Conservation (phyloP, 108 stramenopile species). For the Epipyxis sp. region DNA sequence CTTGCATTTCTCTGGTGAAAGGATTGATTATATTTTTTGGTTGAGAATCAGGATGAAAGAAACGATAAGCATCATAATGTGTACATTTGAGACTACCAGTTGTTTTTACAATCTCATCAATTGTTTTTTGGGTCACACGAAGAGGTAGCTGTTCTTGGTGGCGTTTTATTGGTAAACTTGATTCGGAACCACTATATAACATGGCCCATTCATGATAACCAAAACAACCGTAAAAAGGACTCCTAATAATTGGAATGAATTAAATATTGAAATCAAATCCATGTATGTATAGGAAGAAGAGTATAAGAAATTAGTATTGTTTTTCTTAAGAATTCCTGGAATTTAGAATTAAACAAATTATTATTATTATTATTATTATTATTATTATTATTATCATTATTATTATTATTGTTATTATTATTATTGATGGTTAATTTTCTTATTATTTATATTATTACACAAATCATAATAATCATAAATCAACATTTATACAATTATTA, state of each 20-base stretch:
- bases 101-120: conserved; percentile 76
- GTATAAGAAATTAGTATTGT: too few species aligned
- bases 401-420: too few species aligned
- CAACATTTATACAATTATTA: too few species aligned
- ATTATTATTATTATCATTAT: too few species aligned
- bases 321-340: too few species aligned
- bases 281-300: too few species aligned
- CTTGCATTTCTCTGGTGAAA: conserved; percentile 37
- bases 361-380: too few species aligned
- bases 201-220: conserved; percentile 97
- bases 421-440: too few species aligned
- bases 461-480: too few species aligned
- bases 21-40: conserved; percentile 64
- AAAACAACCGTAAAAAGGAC: conserved; percentile 77
- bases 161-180: conserved; percentile 53
- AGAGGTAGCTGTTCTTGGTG: conserved; percentile 74
- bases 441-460: too few species aligned
- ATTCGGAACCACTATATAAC: conserved; percentile 61
- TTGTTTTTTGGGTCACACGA: conserved; percentile 64
- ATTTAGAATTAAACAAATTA: too few species aligned
- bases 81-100: conserved; percentile 72
- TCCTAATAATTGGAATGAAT: conserved; percentile 21
- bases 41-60: conserved; percentile 77
- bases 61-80: conserved; percentile 85
- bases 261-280: too few species aligned